Base-by-base conservation (phyloP, 225 moss, liverwort and hornwort species). In the Marchantia paleacea region DNA sequence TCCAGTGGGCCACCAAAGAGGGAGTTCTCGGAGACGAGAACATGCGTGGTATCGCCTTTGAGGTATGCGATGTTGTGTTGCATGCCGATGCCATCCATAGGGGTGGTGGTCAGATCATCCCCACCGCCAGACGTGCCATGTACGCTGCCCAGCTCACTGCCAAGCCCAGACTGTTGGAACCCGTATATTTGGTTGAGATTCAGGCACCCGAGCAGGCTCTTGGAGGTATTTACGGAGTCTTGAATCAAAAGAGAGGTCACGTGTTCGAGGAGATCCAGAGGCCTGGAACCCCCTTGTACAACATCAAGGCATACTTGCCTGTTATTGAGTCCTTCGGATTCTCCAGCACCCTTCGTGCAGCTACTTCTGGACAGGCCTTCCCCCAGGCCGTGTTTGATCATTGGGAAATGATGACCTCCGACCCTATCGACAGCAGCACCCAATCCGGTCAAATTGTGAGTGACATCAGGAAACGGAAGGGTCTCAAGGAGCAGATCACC, bases 351-450 rank as follows among this genome's bases (percentile, higher is more conserved):
- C 81, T 88, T 11, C 83, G 88, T 66, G 85, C 83, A 8, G 83
- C 88, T 0, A 88, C 88, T 16, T 88, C 88, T 8, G 88, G 88
- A 22, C 85, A 85, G 85, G 88, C 85, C 7, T 88, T 88, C 29
- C 88, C 88, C 18, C 88, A 88, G 73, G 83, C 83, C 24, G 88
- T 88, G 55, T 88, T 88, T 14, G 88, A 88, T 61, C 88, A 88
- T 31, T 88, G 85, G 88, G 85, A 88, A 31, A 83, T 88, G 85
- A 85, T 88, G 85, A 53, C 25, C 52, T 79, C 69, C n/a, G 88
- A 88, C 31, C 88, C 88, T 1, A 78, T 68, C 25, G 79, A 88
- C 55, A 0, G 0, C 19, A 62, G 72, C 12, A 71, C 81, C 6
- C 85, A 83, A 51, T 48, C 85, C 22, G 83, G 83, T 30, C 6